Conservation (phyloP, 345 rosid genomes). For the Salix udensis region DNA sequence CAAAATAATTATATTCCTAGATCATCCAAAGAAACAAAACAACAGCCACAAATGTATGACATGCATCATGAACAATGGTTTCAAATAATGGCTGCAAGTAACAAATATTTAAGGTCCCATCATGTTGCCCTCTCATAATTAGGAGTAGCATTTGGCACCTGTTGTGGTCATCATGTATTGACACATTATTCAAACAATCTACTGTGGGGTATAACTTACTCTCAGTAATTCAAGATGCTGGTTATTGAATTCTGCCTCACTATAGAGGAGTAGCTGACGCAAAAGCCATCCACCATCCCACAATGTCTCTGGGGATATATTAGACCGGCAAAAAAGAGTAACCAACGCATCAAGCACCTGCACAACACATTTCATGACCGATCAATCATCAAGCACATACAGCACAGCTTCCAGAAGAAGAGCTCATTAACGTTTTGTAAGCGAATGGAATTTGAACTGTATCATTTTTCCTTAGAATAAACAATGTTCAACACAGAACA, state of each 20-base stretch:
- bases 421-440: neutral
- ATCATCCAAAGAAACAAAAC: conserved; percentile 1
- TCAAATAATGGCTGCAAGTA: neutral
- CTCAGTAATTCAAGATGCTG: conserved; percentile 68
- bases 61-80: neutral
- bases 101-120: neutral
- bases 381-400: neutral
- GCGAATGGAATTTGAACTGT: neutral
- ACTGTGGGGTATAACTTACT: conserved; percentile 33
- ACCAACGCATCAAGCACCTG: conserved; percentile 93
- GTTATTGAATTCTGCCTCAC: conserved; percentile 73
- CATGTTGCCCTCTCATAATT: neutral
- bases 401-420: neutral
- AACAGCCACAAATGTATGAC: neutral
- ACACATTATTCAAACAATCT: neutral
- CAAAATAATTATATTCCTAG: neutral
- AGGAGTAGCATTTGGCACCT: too few relatives aligned
- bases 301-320: conserved; percentile 81
- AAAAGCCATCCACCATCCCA: conserved; percentile 99
- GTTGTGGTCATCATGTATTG: neutral
- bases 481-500: neutral
- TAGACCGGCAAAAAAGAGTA: conserved; percentile 75
- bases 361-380: neutral
- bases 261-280: conserved; percentile 90
- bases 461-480: neutral